A percentile compares a stretch with the other conserved stretches of the same genome.
Conservation (phyloP, 345 rosid species). For the Lumnitzera littorea region DNA sequence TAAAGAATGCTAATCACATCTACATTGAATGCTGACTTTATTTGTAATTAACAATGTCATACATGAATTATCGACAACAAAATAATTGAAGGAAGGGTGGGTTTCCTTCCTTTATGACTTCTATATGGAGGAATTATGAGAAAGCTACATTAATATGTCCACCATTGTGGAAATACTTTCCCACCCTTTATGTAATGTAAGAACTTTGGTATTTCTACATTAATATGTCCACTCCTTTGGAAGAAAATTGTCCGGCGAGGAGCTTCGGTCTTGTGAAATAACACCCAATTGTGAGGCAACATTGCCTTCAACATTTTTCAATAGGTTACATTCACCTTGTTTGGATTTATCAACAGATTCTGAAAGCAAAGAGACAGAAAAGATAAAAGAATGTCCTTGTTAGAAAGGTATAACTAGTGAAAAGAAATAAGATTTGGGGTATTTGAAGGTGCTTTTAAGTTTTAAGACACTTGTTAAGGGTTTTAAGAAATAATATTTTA, state of each 20-base stretch:
- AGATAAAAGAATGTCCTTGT: not conserved
- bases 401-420: too few species aligned
- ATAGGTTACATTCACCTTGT: conserved; percentile 15
- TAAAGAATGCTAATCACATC: too few species aligned
- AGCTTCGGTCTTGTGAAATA: conserved; percentile 20
- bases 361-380: not conserved
- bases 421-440: too few species aligned
- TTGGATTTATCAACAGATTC: conserved; percentile 10
- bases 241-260: conserved; percentile 54
- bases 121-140: too few species aligned
- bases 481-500: too few species aligned
- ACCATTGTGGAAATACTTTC: not conserved
- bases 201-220: not conserved
- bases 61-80: too few species aligned
- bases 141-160: not conserved
- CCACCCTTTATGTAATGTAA: not conserved
- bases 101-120: too few species aligned
- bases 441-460: too few species aligned
- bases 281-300: conserved; percentile 17
- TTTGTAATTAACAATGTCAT: too few species aligned
- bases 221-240: conserved; percentile 82
- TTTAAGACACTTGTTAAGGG: too few species aligned
- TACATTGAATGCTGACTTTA: too few species aligned
- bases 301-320: conserved; percentile 17
- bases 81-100: too few species aligned